These are phyloP conservation scores for Serpula lacrymans DNA, from an alignment of 768 basidiomycete species.

Conservation along the genomic window DNA sequence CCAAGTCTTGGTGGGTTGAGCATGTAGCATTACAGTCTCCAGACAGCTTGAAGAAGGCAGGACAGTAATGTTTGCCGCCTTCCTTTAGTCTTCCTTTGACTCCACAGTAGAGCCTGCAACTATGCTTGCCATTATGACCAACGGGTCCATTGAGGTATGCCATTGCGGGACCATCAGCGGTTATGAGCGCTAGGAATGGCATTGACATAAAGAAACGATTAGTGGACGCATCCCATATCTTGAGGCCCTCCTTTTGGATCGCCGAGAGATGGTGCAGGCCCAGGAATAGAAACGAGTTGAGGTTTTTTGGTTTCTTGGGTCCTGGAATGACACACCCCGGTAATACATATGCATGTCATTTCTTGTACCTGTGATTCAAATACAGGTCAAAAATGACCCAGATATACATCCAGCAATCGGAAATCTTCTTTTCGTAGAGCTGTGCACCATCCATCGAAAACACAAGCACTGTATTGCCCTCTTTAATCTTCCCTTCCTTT, in stretches of 20 bases:
- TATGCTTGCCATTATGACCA: no score
- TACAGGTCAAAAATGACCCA: conserved; percentile 32
- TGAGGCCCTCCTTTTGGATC: conserved; percentile 28
- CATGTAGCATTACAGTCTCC: no score
- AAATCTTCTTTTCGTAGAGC: conserved; percentile 36
- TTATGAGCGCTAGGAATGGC: no score
- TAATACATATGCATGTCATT: conserved; percentile 25
- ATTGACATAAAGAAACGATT: no score
- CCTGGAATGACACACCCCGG: conserved; percentile 32
- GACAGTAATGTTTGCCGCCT: no score
- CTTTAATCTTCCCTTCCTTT: not conserved
- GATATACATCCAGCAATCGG: conserved; percentile 41
- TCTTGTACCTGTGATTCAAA: conserved; percentile 28
- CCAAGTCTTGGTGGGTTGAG: no score
- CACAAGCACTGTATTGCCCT: conserved; percentile 28
- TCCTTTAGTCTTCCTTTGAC: no score
- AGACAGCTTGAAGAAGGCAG: no score
- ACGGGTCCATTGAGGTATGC: no score
- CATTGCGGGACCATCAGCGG: no score
- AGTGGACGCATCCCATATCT: no score
- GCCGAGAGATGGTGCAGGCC: conserved; percentile 31
- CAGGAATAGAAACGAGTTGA: conserved; percentile 33
- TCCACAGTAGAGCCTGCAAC: no score
- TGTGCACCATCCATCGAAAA: conserved; percentile 38
- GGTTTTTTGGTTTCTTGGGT: conserved; percentile 28